Evolutionary conservation across 495 filamentous ascomycete genomes (phyloP).

Genomic region (Durotheca rogersii): DNA sequence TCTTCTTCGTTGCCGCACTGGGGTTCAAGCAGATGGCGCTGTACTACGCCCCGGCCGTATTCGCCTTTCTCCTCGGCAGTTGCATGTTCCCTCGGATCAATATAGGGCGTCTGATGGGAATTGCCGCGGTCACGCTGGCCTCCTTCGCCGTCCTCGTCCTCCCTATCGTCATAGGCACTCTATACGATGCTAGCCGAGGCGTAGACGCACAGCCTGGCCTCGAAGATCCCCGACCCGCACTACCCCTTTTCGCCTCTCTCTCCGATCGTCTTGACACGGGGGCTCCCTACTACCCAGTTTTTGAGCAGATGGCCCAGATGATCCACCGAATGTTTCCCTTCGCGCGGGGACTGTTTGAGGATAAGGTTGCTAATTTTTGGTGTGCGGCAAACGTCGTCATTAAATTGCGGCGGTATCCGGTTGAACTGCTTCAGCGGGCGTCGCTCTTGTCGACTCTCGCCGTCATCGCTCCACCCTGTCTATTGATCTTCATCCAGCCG

Average conservation of each 20-base stretch:
- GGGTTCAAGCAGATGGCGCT: slow-evolving; percentile 99
- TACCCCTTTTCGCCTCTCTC: slow-evolving; percentile 58
- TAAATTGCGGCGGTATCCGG: slow-evolving; percentile 73
- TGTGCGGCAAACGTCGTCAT: slow-evolving; percentile 85
- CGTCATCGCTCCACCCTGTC: slow-evolving; percentile 74
- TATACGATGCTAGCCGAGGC: slow-evolving; percentile 58
- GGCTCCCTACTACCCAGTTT: slow-evolving; percentile 65
- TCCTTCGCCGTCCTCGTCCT: slow-evolving; percentile 74
- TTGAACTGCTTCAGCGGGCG: slow-evolving; percentile 68
- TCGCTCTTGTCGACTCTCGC: slow-evolving; percentile 73
- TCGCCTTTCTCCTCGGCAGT: slow-evolving; percentile 84
- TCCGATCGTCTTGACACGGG: slow-evolving; percentile 60
- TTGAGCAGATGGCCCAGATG: slow-evolving; percentile 77
- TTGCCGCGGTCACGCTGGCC: slow-evolving; percentile 68
- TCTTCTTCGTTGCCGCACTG: slow-evolving; percentile 91
- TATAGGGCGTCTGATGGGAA: slow-evolving; percentile 66
- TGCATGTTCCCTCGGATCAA: slow-evolving; percentile 76
- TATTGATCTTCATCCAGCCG: slow-evolving; percentile 76
- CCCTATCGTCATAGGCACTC: slow-evolving; percentile 67
- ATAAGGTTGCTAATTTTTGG: slow-evolving; percentile 98
- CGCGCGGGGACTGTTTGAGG: slow-evolving; percentile 89
- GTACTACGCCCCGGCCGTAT: slow-evolving; percentile 91
- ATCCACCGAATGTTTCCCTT: slow-evolving; percentile 94
- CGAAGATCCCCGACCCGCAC: slow-evolving; percentile 53
- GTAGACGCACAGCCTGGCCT: slow-evolving; percentile 51